Evolutionary conservation across 1,284 basidiomycete genomes (phyloP).

Genomic region (Tilletia horrida): DNA sequence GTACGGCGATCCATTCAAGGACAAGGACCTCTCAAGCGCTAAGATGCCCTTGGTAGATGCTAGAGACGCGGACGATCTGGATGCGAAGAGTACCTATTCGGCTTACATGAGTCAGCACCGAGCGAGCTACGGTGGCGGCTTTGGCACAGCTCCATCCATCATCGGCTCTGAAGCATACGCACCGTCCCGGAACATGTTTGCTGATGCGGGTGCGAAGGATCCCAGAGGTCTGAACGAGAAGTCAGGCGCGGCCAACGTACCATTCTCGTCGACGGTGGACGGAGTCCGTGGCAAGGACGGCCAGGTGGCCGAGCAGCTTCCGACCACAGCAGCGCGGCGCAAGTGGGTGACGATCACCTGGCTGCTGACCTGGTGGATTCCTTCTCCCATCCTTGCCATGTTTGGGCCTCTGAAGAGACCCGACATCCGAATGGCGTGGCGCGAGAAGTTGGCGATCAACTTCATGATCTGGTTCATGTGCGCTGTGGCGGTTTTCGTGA

Average conservation of each 20-base stretch:
- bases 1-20: slow-evolving; percentile 51
- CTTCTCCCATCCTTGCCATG: slow-evolving; percentile 68
- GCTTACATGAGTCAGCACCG: slow-evolving; percentile 15
- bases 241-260: slow-evolving; percentile 20
- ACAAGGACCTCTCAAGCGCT: slow-evolving; percentile 47
- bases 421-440: slow-evolving; percentile 92
- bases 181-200: slow-evolving; percentile 89
- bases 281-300: slow-evolving; percentile 24
- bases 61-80: slow-evolving; percentile 33
- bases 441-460: slow-evolving; percentile 94
- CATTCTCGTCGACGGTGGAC: slow-evolving; percentile 25
- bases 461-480: slow-evolving; percentile 90
- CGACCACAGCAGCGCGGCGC: slow-evolving; percentile 72
- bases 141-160: slow-evolving; percentile 31
- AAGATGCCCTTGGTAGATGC: slow-evolving; percentile 67
- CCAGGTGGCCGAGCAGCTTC: slow-evolving; percentile 81
- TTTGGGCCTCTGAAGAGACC: slow-evolving; percentile 86
- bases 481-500: slow-evolving; percentile 81
- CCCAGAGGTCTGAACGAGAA: slow-evolving; percentile 57
- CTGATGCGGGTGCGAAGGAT: slow-evolving; percentile 60
- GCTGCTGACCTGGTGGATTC: slow-evolving; percentile 88
- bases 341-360: slow-evolving; percentile 86
- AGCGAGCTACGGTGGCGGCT: slow-evolving; percentile 30
- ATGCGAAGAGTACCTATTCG: slow-evolving; percentile 26
- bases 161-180: slow-evolving; percentile 63